A percentile compares a stretch with the other conserved stretches of the same genome.
Conservation (phyloP, 1,139 yeast genomes). For the Barnettozyma hawaiiensis region DNA sequence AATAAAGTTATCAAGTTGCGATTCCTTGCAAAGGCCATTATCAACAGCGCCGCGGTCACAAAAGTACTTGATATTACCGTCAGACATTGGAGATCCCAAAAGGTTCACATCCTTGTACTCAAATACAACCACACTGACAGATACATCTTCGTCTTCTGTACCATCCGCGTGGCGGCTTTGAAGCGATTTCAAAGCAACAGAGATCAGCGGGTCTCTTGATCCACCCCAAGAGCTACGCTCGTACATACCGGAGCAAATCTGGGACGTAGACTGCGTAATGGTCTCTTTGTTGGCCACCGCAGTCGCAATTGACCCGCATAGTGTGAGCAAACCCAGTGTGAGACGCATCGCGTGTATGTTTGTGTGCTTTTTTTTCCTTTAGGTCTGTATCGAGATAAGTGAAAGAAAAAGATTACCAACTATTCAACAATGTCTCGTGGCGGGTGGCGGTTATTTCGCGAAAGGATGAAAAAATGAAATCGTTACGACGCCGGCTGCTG, state of each 20-base stretch:
- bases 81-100: constrained; percentile 46
- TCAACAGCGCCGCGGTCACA: constrained; percentile 56
- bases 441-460: too few relatives aligned
- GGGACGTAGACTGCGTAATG: constrained; percentile 46
- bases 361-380: too few relatives aligned
- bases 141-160: constrained; percentile 28
- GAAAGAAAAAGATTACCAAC: too few relatives aligned
- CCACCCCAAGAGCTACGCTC: constrained; percentile 89
- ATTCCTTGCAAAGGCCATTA: constrained; percentile 48
- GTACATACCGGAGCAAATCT: constrained; percentile 87
- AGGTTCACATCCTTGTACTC: constrained; percentile 73
- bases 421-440: too few relatives aligned
- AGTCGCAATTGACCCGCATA: constrained; percentile 1
- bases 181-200: constrained; percentile 42
- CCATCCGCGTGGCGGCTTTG: constrained; percentile 12
- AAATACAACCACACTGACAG: constrained; percentile 66
- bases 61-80: constrained; percentile 40
- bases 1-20: constrained; percentile 58
- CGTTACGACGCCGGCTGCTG: too few relatives aligned
- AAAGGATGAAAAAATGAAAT: too few relatives aligned
- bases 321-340: not conserved
- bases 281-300: constrained; percentile 43
- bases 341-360: constrained; percentile 3
- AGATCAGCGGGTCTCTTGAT: constrained; percentile 54
- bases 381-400: too few relatives aligned